These are phyloP conservation scores for Cladorrhinum sp. DNA, from an alignment of 2,329 filamentous ascomycete genomes.

Conservation along the genomic window DNA sequence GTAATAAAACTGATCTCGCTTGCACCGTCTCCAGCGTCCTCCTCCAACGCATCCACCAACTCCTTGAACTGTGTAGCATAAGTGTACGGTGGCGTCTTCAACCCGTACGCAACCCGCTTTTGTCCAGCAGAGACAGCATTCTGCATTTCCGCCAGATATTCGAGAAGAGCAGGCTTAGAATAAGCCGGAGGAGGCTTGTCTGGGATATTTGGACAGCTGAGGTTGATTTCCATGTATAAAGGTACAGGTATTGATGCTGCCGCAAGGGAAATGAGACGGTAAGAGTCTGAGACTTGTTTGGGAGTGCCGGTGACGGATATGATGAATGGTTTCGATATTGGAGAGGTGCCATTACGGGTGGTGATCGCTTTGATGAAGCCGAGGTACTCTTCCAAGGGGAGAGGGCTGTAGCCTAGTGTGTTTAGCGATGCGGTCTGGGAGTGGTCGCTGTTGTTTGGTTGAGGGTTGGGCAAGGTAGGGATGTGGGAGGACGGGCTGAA, in stretches of 20 bases:
- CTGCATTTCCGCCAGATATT: conserved; percentile 53
- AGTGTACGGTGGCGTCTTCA: conserved; percentile 77
- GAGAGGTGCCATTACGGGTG: neutral
- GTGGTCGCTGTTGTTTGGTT: conserved; percentile 10
- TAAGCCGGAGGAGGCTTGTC: conserved; percentile 69
- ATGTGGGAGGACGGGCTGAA: conserved; percentile 44
- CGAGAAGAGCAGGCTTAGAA: conserved; percentile 44
- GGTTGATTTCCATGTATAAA: conserved; percentile 71
- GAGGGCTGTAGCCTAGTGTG: conserved; percentile 70
- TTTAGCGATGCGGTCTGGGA: conserved; percentile 55
- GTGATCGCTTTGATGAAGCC: conserved; percentile 48
- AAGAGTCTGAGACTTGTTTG: conserved; percentile 55
- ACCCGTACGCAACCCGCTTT: conserved; percentile 46
- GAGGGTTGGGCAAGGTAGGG: conserved; percentile 5
- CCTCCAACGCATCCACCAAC: conserved; percentile 50
- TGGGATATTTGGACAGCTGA: conserved; percentile 74
- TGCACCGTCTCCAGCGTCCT: conserved; percentile 21
- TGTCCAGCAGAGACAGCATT: conserved; percentile 11
- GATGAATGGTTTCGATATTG: conserved; percentile 57
- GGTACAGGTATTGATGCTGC: conserved; percentile 42
- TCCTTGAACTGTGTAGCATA: conserved; percentile 61
- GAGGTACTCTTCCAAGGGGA: conserved; percentile 58
- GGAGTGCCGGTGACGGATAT: conserved; percentile 67
- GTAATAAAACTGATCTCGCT: conserved; percentile 65
- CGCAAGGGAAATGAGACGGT: conserved; percentile 43